These are phyloP conservation scores for Mortierella polycephala DNA, from an alignment of 371 early-diverging fungal genomes.

Conservation along the genomic window DNA sequence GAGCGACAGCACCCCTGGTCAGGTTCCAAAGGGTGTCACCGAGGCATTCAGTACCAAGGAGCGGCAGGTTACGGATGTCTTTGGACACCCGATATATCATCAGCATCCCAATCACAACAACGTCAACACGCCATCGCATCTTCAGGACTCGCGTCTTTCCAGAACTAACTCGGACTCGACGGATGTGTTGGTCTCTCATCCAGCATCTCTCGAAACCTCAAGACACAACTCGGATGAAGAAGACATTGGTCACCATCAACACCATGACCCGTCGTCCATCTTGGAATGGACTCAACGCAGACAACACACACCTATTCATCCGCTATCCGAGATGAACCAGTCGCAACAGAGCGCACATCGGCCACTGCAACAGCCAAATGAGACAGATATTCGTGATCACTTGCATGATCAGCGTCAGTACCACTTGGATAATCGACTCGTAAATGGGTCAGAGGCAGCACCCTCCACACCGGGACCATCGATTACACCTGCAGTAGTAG, in stretches of 20 bases:
- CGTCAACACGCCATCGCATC: neutral
- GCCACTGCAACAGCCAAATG: conserved; percentile 5
- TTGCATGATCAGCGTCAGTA: neutral
- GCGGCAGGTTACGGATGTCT: neutral
- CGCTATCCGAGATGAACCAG: too few relatives aligned
- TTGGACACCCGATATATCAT: neutral
- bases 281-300: conserved; percentile 20
- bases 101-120: neutral
- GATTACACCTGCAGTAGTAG: conserved; percentile 8
- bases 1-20: neutral
- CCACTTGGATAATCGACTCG: neutral
- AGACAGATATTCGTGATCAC: neutral
- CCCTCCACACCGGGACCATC: conserved; percentile 32
- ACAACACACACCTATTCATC: neutral
- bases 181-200: conserved; percentile 23
- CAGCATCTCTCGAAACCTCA: conserved; percentile 20
- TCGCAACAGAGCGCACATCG: neutral
- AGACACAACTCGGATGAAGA: conserved; percentile 47
- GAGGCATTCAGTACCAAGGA: too few relatives aligned
- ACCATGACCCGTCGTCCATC: neutral
- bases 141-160: conserved; percentile 15
- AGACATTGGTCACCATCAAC: conserved; percentile 13
- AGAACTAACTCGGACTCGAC: conserved; percentile 34
- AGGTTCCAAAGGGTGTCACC: neutral
- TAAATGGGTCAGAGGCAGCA: conserved; percentile 4